Evolutionary conservation across 345 rosid genomes (phyloP).

Genomic region (Angophora floribunda): DNA sequence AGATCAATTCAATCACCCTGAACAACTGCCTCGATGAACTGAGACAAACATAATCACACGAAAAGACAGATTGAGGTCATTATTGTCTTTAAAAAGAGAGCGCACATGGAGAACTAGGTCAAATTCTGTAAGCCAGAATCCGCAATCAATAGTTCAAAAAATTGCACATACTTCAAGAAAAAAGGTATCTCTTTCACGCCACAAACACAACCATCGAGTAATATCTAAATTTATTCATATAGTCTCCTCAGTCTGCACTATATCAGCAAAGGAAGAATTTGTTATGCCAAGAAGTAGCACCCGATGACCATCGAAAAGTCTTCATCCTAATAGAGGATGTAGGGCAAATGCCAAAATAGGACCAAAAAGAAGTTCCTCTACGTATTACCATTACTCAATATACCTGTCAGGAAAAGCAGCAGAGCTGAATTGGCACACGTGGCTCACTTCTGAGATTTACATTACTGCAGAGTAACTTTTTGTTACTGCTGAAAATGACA

Average conservation of each 20-base stretch:
- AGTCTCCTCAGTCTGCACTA: neutral
- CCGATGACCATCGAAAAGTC: neutral
- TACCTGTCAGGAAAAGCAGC: conserved; percentile 95
- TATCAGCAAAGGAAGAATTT: neutral
- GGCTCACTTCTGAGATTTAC: conserved; percentile 89
- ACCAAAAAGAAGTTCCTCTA: neutral
- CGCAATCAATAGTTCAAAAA: neutral
- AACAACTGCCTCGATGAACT: neutral
- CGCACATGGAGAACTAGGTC: neutral
- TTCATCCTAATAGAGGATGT: neutral
- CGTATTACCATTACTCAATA: neutral
- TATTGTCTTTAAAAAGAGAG: neutral
- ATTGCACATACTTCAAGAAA: neutral
- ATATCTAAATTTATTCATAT: neutral
- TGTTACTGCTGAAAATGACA: conserved; percentile 87
- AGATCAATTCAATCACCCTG: neutral
- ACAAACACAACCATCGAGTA: neutral
- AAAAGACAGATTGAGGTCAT: neutral
- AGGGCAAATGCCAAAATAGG: neutral
- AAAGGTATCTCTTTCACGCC: neutral
- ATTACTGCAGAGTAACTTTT: conserved; percentile 75
- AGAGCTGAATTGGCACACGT: conserved; percentile 83
- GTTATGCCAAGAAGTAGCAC: neutral
- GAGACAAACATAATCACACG: neutral
- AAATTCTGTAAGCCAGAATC: neutral